A percentile compares a stretch with the other conserved stretches of the same genome.
Conservation (phyloP, 1,284 basidiomycete genomes). For the Trichosporon sp. region DNA sequence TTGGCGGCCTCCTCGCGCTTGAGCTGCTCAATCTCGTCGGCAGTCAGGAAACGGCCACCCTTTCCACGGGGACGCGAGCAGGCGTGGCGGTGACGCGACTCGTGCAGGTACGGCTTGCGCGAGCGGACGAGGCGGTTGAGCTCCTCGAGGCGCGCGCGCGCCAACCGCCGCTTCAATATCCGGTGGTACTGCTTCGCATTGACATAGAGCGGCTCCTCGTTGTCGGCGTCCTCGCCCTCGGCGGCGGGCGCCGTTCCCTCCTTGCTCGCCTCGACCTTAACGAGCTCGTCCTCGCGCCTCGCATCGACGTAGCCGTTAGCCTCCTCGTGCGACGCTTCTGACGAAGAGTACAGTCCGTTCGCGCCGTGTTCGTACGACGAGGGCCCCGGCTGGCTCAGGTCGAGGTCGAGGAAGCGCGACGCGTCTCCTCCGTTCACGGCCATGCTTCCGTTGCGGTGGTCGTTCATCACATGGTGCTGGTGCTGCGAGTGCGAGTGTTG, state of each 20-base stretch:
- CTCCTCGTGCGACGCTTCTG: slow-evolving; percentile 28
- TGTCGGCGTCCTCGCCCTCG: slow-evolving; percentile 58
- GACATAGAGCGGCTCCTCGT: slow-evolving; percentile 94
- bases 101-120: slow-evolving; percentile 96
- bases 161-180: slow-evolving; percentile 87
- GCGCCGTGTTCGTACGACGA: slow-evolving; percentile 36
- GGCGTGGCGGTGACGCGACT: slow-evolving; percentile 95
- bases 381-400: slow-evolving; percentile 41
- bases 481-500: slow-evolving; percentile 20
- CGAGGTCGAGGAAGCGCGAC: slow-evolving; percentile 42
- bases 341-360: slow-evolving; percentile 26
- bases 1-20: slow-evolving; percentile 53
- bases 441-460: slow-evolving; percentile 27
- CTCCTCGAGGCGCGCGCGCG: slow-evolving; percentile 84
- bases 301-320: slow-evolving; percentile 20
- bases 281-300: slow-evolving; percentile 30
- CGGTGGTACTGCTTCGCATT: slow-evolving; percentile 98
- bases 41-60: slow-evolving; percentile 93
- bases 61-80: slow-evolving; percentile 95
- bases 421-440: slow-evolving; percentile 29
- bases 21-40: slow-evolving; percentile 73
- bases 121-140: slow-evolving; percentile 85
- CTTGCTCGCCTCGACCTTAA: slow-evolving; percentile 37
- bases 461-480: slow-evolving; percentile 24
- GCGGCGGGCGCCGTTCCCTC: slow-evolving; percentile 25